Percentiles rank a stretch among this genome's conserved stretches.
These are phyloP conservation scores for Colletotrichum chlorophyti DNA, from an alignment of 2,329 filamentous ascomycete genomes.

Conservation along the genomic window DNA sequence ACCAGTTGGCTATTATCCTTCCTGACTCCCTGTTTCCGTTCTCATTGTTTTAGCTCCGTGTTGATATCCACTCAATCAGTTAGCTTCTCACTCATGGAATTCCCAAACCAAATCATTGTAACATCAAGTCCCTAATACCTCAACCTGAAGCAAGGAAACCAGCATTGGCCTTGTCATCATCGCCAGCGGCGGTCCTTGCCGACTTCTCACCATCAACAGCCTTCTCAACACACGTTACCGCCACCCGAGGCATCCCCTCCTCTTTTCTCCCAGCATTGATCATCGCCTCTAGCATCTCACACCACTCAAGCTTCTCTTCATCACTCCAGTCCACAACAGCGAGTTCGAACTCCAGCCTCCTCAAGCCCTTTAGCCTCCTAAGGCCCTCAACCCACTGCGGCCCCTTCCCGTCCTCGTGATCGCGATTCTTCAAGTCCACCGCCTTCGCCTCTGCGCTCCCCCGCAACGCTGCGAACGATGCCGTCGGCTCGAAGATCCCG, in stretches of 20 bases:
- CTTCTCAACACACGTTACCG: slow-evolving; percentile 36
- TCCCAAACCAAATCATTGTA: not conserved
- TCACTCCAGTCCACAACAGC: slow-evolving; percentile 38
- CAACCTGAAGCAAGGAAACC: too few relatives aligned
- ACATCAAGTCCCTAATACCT: too few relatives aligned
- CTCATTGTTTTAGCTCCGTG: too few relatives aligned
- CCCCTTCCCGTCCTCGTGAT: slow-evolving; percentile 20
- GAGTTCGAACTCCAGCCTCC: slow-evolving; percentile 50
- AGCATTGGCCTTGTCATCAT: not conserved
- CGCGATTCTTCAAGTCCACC: slow-evolving; percentile 18
- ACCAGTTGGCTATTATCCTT: too few relatives aligned
- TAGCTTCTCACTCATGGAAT: too few relatives aligned
- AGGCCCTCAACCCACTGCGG: slow-evolving; percentile 43
- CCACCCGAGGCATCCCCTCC: slow-evolving; percentile 23
- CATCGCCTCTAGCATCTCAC: slow-evolving; percentile 36
- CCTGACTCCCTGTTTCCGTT: too few relatives aligned
- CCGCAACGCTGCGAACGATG: slow-evolving; percentile 19
- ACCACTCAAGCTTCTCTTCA: slow-evolving; percentile 44
- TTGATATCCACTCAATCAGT: too few relatives aligned
- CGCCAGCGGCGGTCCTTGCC: not conserved
- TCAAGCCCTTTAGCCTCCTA: slow-evolving; percentile 37
- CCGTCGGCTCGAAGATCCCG: slow-evolving; percentile 29
- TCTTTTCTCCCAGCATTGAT: slow-evolving; percentile 32
- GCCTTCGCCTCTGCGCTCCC: slow-evolving; percentile 29
- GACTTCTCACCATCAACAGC: slow-evolving; percentile 12